Evolutionary conservation across 2,329 filamentous ascomycete genomes (phyloP).

Genomic region (Penicillium sp.): DNA sequence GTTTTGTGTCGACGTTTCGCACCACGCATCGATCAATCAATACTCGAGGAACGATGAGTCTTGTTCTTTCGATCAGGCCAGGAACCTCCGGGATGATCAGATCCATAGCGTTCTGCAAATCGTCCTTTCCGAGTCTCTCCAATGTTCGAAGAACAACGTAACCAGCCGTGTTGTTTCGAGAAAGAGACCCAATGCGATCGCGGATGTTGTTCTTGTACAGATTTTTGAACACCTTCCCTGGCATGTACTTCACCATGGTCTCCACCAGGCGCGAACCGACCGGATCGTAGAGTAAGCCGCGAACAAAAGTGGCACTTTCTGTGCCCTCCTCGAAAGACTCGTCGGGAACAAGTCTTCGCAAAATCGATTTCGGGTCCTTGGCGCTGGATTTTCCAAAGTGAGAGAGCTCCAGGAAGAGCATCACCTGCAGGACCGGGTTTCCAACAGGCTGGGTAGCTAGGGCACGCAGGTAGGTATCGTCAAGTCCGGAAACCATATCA

Average conservation of each 20-base stretch:
- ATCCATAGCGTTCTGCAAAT: conserved; percentile 68
- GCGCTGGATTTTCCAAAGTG: conserved; percentile 64
- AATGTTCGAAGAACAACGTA: conserved; percentile 82
- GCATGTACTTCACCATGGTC: conserved; percentile 72
- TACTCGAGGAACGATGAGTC: conserved; percentile 73
- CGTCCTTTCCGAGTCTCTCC: conserved; percentile 79
- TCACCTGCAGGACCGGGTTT: conserved; percentile 85
- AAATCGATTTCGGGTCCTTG: conserved; percentile 63
- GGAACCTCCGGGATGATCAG: conserved; percentile 69
- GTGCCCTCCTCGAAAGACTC: conserved; percentile 68
- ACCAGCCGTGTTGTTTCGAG: conserved; percentile 83
- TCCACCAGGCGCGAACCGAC: conserved; percentile 88
- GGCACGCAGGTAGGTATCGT: conserved; percentile 73
- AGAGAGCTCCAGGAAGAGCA: conserved; percentile 79
- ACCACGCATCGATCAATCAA: conserved; percentile 77
- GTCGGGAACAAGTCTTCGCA: conserved; percentile 74
- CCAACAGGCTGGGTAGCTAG: conserved; percentile 85
- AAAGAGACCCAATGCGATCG: conserved; percentile 70
- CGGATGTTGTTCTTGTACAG: conserved; percentile 77
- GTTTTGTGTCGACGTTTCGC: conserved; percentile 56
- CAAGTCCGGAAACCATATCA: conserved; percentile 69
- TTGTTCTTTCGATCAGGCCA: conserved; percentile 66
- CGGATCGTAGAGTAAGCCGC: conserved; percentile 80
- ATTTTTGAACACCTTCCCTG: conserved; percentile 85
- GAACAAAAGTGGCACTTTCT: conserved; percentile 75